phyloP scores from a whole-genome alignment of 352 stramenopile species.

The Phytophthora europaea region DNA sequence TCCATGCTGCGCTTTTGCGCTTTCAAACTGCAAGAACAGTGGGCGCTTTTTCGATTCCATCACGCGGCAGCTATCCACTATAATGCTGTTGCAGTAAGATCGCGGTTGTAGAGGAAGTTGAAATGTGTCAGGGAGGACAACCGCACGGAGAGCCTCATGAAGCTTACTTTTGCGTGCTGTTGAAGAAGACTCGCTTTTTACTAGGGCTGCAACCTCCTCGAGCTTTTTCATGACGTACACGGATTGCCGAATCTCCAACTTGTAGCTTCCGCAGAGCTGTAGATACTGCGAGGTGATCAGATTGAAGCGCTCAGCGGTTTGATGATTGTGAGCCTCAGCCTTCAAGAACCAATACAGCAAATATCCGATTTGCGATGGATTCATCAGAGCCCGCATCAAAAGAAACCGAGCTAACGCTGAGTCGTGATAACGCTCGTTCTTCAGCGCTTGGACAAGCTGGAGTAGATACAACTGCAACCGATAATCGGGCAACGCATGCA shows the following conservation, averaged over 20 bases:
- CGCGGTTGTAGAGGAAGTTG: constrained; percentile 90
- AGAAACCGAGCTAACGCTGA: constrained; percentile 83
- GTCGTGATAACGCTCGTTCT: constrained; percentile 89
- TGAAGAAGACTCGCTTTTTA: constrained; percentile 68
- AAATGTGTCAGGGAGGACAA: constrained; percentile 87
- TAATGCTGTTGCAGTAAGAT: constrained; percentile 82
- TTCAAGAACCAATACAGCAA: constrained; percentile 87
- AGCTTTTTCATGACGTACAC: constrained; percentile 94
- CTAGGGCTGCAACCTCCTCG: constrained; percentile 69
- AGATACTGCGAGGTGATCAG: constrained; percentile 86
- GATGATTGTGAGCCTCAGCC: constrained; percentile 71
- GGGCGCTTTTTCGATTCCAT: constrained; percentile 96
- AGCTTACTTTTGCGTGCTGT: constrained; percentile 61
- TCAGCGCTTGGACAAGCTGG: constrained; percentile 88
- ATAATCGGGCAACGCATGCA: constrained; percentile 89
- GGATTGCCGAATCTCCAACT: constrained; percentile 91
- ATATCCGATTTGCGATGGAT: constrained; percentile 84
- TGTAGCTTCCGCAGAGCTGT: constrained; percentile 89
- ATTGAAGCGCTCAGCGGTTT: constrained; percentile 73
- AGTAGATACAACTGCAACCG: constrained; percentile 89
- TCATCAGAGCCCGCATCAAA: constrained; percentile 77
- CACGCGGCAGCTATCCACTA: constrained; percentile 87
- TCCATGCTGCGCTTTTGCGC: constrained; percentile 67
- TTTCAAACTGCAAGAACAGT: constrained; percentile 90
- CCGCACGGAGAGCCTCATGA: constrained; percentile 56